Evolutionary conservation across 2,329 filamentous ascomycete species (phyloP), one percentile per base, ranked within the genome.

Genomic region (Teratosphaeria viscida): DNA sequence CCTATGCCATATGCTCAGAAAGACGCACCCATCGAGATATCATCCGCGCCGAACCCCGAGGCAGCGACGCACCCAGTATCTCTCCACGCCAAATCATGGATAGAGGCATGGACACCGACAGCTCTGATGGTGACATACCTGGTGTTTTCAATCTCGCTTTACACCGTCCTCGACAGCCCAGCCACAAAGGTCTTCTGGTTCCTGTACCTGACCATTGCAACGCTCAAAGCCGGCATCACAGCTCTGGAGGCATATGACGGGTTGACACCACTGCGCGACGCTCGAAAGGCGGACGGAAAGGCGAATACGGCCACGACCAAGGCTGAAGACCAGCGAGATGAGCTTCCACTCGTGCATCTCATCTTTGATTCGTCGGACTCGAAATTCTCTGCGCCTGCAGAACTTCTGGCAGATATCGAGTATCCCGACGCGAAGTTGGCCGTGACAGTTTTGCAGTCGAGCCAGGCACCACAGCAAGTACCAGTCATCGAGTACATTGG

Each of bases 171-270:
- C 5, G 49, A 59, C 29, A 37, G 56, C 43, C 35, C 59, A 7
- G 62, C 62, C 6, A 49, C 35, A 14, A 65, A 64, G 47, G 58
- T 66, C 19, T 62, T 66, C 56, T 66, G 64, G 64, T 66, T 66
- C 53, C 55, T 66, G 0, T 65, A 63, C 34, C 60, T 66, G 27
- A 54, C 64, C 14, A 64, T 65, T 19, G 61, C 60, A 2, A 65
- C 62, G 2, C 16, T 66, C 10, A 55, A 63, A 5, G 60, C 64
- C 26, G 62, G 60, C 5, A 59, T 57, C 11, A 62, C 60, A 2
- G 55, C 60, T 3, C 47, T 66, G 5, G 64, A 65, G 52, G 60
- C 63, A 2, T 66, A 65, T 56, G 63, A 66, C 55, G 63, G 64
- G 29, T 27, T 64, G 52, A 64, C 62, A 4, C 58, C 60, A 8